Percentiles rank a stretch among this genome's conserved stretches.
phyloP scores from a whole-genome alignment of 1,139 yeast genomes.

The Pichia sp. region DNA sequence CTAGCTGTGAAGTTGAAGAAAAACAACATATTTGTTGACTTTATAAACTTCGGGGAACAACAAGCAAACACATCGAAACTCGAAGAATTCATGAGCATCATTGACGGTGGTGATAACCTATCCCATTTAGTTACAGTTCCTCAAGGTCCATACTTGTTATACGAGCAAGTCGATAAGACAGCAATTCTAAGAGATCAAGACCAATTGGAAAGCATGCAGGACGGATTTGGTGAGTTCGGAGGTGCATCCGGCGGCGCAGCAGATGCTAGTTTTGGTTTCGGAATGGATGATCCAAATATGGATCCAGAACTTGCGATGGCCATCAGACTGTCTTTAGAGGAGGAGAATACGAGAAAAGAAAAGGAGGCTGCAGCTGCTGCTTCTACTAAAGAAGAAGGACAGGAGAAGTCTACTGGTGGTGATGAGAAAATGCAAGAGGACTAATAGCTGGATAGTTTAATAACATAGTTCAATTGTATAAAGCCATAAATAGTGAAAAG shows the following conservation, averaged over 20 bases:
- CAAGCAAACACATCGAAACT: constrained; percentile 69
- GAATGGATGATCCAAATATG: constrained; percentile 75
- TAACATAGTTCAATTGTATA: not conserved
- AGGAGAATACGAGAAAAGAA: constrained; percentile 75
- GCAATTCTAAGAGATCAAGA: constrained; percentile 60
- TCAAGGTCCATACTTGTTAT: constrained; percentile 78
- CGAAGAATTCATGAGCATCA: constrained; percentile 74
- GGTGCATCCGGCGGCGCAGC: constrained; percentile 44
- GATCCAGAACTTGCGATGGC: constrained; percentile 98
- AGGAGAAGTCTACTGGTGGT: constrained; percentile 15
- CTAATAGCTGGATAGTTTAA: not conserved
- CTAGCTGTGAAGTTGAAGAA: constrained; percentile 92
- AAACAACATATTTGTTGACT: constrained; percentile 85
- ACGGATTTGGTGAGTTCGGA: constrained; percentile 26
- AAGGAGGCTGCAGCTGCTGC: constrained; percentile 31
- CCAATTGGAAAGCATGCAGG: constrained; percentile 43
- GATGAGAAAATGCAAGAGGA: constrained; percentile 24
- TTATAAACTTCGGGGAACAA: constrained; percentile 91
- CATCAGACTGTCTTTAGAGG: constrained; percentile 76
- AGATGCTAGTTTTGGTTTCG: constrained; percentile 42
- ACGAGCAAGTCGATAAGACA: constrained; percentile 68
- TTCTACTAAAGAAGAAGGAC: constrained; percentile 11
- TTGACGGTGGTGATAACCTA: constrained; percentile 60
- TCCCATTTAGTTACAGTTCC: constrained; percentile 84
- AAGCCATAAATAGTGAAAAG: not conserved